Percentiles rank a stretch among this genome's conserved stretches.
These are phyloP conservation scores for Fusarium hainanense DNA, from an alignment of 2,329 filamentous ascomycete genomes.

Conservation along the genomic window DNA sequence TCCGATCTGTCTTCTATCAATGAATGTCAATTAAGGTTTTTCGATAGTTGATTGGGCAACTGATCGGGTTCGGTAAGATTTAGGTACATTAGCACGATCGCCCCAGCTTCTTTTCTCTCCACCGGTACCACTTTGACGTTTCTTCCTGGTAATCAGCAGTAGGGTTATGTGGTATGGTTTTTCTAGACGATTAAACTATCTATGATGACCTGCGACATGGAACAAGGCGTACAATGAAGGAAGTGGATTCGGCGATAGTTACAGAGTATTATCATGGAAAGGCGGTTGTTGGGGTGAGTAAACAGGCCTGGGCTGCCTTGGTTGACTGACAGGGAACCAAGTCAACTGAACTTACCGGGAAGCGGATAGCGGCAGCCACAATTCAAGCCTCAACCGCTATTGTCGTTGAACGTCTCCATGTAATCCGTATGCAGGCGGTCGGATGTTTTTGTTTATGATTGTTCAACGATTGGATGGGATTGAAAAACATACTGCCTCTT, in stretches of 20 bases:
- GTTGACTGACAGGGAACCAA: background rate
- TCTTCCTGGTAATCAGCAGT: slow-evolving; percentile 9
- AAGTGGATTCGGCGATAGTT: background rate
- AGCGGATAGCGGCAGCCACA: slow-evolving; percentile 31
- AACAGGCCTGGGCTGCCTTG: background rate
- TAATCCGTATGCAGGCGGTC: background rate
- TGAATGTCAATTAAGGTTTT: background rate
- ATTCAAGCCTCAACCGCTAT: slow-evolving; percentile 24
- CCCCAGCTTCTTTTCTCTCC: slow-evolving; percentile 11
- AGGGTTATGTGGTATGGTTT: background rate
- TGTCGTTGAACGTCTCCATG: slow-evolving; percentile 12
- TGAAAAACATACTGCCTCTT: slow-evolving; percentile 12
- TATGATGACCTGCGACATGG: slow-evolving; percentile 4
- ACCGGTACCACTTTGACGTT: background rate
- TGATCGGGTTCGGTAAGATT: slow-evolving; percentile 9
- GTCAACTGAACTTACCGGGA: slow-evolving; percentile 11
- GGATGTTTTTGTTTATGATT: slow-evolving; percentile 3
- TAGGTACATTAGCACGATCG: slow-evolving; percentile 18
- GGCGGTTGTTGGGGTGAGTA: slow-evolving; percentile 29
- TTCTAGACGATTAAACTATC: background rate
- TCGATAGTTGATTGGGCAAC: slow-evolving; percentile 42
- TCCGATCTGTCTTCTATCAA: background rate
- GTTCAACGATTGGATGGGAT: background rate
- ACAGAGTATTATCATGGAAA: background rate
- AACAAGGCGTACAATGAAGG: slow-evolving; percentile 10